These are phyloP conservation scores for Pseudogymnoascus sp. DNA, from an alignment of 2,329 filamentous ascomycete species.

Conservation along the genomic window DNA sequence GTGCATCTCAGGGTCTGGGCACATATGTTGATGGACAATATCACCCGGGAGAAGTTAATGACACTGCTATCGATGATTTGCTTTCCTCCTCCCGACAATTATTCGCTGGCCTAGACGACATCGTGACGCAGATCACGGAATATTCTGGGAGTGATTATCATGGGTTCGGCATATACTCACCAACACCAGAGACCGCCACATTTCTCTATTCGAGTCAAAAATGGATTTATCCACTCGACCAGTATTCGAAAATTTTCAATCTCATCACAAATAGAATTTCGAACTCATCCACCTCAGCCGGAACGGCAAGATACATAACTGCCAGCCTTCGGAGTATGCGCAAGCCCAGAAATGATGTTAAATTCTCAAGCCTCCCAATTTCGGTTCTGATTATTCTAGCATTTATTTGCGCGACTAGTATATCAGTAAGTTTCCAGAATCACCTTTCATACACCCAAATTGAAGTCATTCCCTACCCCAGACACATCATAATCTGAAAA, in stretches of 20 bases:
- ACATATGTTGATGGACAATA: background rate
- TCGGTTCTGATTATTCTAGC: conserved; percentile 19
- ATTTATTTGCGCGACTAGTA: conserved; percentile 20
- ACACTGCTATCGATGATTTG: background rate
- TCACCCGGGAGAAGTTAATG: background rate
- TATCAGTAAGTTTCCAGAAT: conserved; percentile 16
- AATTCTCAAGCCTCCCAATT: conserved; percentile 16
- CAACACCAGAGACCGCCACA: conserved; percentile 17
- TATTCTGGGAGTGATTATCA: conserved; percentile 1
- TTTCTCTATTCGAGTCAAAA: conserved; percentile 16
- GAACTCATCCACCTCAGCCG: conserved; percentile 18
- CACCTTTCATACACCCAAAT: background rate
- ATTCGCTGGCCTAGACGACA: conserved; percentile 11
- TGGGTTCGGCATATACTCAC: conserved; percentile 19
- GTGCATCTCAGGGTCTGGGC: background rate
- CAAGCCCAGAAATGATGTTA: conserved; percentile 15
- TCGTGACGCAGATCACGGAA: conserved; percentile 18
- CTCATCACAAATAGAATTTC: conserved; percentile 22
- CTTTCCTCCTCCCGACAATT: background rate
- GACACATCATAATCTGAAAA: background rate
- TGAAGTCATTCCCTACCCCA: background rate
- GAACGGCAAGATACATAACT: conserved; percentile 14
- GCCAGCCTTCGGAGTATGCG: conserved; percentile 16
- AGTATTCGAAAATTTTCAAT: conserved; percentile 15
- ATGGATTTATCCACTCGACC: background rate